Base-by-base conservation (phyloP, 306 rosid species). In the Pyrus betulifolia region DNA sequence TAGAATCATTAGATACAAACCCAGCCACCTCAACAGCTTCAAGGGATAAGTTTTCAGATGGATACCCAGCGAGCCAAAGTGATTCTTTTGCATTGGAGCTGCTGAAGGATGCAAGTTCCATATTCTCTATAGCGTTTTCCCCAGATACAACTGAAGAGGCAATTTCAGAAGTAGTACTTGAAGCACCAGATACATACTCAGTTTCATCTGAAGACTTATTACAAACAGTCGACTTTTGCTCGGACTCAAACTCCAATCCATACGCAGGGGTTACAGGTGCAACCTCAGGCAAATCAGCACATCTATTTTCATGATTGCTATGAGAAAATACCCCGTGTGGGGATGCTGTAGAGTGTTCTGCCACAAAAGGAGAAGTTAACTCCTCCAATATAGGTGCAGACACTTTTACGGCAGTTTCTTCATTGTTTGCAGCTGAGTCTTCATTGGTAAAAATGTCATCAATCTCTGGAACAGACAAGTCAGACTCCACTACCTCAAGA, bases 331-430 rank as follows among this genome's bases (percentile, higher is more conserved):
- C 73, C 72, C 64, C 66, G 33, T 69, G 25, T 11, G 81, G 68
- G 76, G 86, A 75, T 28, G 27, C 77, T 70, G 65, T 69, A 44
- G 35, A 67, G 7, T 84, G 69, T 62, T 85, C 91, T 67, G 79
- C 46, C 40, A 78, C 83, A 57, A 65, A 68, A 17, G 67, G 52
- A 79, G 82, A 74, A 65, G 42, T 70, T 75, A 66, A 68, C 51
- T 81, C 78, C 77, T 69, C 62, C 62, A 73, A 70, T 57, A 74
- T 40, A 27, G 80, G 70, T 8, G 71, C 22, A 33, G 77, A 79
- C 14, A 67, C 74, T 74, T 74, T 58, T 55, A 49, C 61, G 62
- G 71, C 69, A 84, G 62, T 66, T 72, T 86, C 87, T 64, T 82
- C 82, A 60, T 76, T 72, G 69, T 66, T 30, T 35, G 62, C 72